Evolutionary conservation across 805 yeast species (phyloP).

Genomic region (Starmerella roubikii): DNA sequence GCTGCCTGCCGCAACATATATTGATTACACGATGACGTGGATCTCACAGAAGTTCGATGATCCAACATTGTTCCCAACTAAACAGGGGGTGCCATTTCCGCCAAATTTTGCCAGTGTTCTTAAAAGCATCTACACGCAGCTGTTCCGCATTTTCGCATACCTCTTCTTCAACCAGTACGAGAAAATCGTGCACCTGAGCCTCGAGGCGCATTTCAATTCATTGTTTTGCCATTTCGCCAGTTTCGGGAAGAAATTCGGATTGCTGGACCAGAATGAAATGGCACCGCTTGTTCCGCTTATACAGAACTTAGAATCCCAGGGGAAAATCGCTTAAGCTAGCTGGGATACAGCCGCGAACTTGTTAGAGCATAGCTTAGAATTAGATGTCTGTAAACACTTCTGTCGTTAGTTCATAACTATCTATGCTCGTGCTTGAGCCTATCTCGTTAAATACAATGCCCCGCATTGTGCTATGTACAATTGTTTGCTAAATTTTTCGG

Average conservation of each 20-base stretch:
- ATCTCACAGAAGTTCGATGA: constrained; percentile 77
- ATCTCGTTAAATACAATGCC: no score
- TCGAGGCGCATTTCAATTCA: constrained; percentile 97
- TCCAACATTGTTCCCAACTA: constrained; percentile 82
- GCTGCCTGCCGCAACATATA: constrained; percentile 84
- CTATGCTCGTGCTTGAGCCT: no score
- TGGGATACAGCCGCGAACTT: neutral
- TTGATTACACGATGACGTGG: constrained; percentile 86
- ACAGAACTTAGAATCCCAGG: constrained; percentile 69
- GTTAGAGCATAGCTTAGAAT: neutral
- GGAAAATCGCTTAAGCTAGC: constrained; percentile 45
- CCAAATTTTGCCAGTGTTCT: constrained; percentile 69
- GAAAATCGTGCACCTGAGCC: constrained; percentile 72
- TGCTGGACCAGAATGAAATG: constrained; percentile 67
- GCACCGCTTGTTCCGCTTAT: constrained; percentile 68
- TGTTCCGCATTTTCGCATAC: constrained; percentile 92
- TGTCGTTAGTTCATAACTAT: no score
- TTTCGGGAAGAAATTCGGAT: constrained; percentile 68
- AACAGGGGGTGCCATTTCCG: constrained; percentile 78
- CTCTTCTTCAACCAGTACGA: constrained; percentile 92
- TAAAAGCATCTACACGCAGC: constrained; percentile 75
- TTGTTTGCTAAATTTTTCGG: no score
- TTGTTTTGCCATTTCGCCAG: constrained; percentile 89
- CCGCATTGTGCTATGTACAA: no score
- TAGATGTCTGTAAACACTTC: neutral